Evolutionary conservation across 805 yeast species (phyloP).

Genomic region (Vanderwaltozyma yarrowii): DNA sequence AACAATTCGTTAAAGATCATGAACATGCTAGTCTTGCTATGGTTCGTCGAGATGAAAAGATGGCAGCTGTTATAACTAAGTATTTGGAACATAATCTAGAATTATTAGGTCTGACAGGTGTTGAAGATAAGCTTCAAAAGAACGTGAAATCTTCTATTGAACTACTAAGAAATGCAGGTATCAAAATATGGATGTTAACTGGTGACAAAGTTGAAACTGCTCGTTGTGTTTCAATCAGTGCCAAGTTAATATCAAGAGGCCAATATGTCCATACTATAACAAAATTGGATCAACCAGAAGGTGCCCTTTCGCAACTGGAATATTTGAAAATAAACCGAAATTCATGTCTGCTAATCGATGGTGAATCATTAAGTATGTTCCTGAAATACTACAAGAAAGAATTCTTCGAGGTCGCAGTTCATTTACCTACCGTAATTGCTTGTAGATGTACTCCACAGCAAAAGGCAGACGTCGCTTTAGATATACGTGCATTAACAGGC

Average conservation of each 20-base stretch:
- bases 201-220: constrained; percentile 99
- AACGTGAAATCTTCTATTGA: constrained; percentile 91
- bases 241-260: constrained; percentile 85
- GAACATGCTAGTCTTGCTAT: constrained; percentile 67
- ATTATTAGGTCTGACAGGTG: constrained; percentile 88
- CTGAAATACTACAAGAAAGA: constrained; percentile 54
- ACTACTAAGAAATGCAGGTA: constrained; percentile 87
- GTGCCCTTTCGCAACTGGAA: constrained; percentile 69
- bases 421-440: constrained; percentile 90
- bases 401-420: constrained; percentile 67
- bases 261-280: constrained; percentile 86
- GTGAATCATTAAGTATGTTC: constrained; percentile 72
- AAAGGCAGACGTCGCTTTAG: constrained; percentile 85
- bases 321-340: constrained; percentile 47
- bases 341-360: constrained; percentile 77
- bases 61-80: constrained; percentile 57
- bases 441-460: constrained; percentile 99
- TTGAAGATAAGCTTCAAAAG: constrained; percentile 86
- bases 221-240: constrained; percentile 93
- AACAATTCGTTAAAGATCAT: constrained; percentile 54
- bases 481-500: constrained; percentile 69
- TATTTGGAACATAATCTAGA: constrained; percentile 78
- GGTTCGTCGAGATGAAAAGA: constrained; percentile 65
- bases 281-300: constrained; percentile 43
- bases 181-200: constrained; percentile 97